phyloP scores from a whole-genome alignment of 371 early-diverging fungal genomes.

The Mucor irregularis region DNA sequence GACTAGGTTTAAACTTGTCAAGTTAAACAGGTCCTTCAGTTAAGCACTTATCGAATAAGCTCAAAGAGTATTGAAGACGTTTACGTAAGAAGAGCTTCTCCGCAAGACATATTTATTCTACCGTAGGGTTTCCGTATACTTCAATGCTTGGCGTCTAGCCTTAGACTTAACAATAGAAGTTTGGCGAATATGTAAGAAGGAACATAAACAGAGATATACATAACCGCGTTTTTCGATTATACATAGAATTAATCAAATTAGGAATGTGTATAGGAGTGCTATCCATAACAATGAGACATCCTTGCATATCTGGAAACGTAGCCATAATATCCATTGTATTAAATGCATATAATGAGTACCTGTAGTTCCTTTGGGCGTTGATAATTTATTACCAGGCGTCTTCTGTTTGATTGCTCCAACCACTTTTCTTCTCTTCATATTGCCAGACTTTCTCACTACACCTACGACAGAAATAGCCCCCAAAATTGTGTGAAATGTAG shows the following conservation, averaged over 20 bases:
- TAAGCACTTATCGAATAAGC: too few species aligned
- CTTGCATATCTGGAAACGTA: conserved; percentile 13
- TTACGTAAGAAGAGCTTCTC: too few species aligned
- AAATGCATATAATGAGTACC: conserved; percentile 10
- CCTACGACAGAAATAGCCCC: conserved; percentile 1
- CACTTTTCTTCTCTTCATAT: conserved; percentile 2
- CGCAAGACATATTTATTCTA: too few species aligned
- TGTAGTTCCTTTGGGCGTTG: conserved; percentile 13
- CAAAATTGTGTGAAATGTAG: conserved; percentile 2
- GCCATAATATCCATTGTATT: conserved; percentile 14
- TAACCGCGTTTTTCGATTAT: conserved; percentile 5
- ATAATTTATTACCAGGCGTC: neutral
- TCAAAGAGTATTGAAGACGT: too few species aligned
- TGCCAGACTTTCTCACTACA: neutral
- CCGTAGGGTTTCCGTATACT: too few species aligned
- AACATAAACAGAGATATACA: too few species aligned
- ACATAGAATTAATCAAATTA: conserved; percentile 2
- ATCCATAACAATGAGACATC: conserved; percentile 7
- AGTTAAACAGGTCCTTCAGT: too few species aligned
- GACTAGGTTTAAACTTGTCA: too few species aligned
- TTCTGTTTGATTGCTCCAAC: neutral
- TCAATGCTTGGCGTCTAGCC: too few species aligned
- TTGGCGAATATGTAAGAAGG: too few species aligned
- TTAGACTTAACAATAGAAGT: too few species aligned
- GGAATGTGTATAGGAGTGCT: neutral